Base-by-base conservation (phyloP, 2,329 filamentous ascomycete genomes). In the Blumeriella jaapii region DNA sequence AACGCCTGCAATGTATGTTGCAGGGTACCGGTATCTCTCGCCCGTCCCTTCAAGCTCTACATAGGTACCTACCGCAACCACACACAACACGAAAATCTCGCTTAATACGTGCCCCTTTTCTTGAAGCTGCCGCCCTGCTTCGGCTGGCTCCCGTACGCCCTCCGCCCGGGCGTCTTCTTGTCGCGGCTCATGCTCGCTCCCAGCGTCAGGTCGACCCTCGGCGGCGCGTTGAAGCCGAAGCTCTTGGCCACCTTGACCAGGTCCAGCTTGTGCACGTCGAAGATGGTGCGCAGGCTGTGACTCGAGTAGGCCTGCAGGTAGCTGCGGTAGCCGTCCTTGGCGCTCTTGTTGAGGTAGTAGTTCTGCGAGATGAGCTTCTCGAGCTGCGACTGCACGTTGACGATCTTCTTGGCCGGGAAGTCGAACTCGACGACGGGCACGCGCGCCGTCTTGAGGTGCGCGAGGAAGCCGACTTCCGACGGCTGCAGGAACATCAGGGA, bases 401-500 rank as follows among this genome's bases (percentile, higher is more conserved):
- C 68, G 46, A 98, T 84, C 69, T 93, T 94, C 64, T 83, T 87
- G 38, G 76, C 68, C 2, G 89, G 89, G 55, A 98, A 91, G 55
- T 96, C 89, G 54, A 94, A 96, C 61, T 98, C 91, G 17, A 93
- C 84, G 5, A 98, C 78, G 2, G 91, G 91, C 2, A 98, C 87
- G 42, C 85, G 76, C 10, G 87, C 86, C 34, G 86, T 82, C 61
- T 93, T 93, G 44, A 98, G 71, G 55, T 95, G 83, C 38, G 79
- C 79, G 32, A 98, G 65, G 68, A 98, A 96, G 16, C 87, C 89
- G 12, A 94, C 77, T 61, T 98, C 91, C 41, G 71, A 80, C 1
- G 91, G 91, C 59, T 94, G 82, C 44, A 98, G 66, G 66, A 98
- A 95, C 67, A 98, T 81, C 49, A 98, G 66, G 49, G 82, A 89